phyloP scores from a whole-genome alignment of 352 stramenopile genomes.

The Pythium volutum region DNA sequence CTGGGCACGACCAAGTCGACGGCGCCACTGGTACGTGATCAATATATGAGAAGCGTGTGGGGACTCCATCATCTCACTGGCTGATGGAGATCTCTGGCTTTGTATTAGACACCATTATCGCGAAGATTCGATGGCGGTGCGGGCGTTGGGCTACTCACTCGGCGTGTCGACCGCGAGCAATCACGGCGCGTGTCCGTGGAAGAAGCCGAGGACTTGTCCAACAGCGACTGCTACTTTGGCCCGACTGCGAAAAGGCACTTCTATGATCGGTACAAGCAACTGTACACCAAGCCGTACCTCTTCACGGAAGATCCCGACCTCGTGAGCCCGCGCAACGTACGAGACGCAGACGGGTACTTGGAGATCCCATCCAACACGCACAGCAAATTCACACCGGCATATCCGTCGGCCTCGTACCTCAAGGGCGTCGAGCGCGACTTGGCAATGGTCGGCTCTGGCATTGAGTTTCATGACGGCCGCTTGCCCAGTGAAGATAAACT shows the following conservation, averaged over 20 bases:
- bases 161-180: slow-evolving; percentile 11
- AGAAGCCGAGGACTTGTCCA: slow-evolving; percentile 36
- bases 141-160: neutral
- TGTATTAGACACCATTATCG: slow-evolving; percentile 9
- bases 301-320: slow-evolving; percentile 38
- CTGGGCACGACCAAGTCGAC: slow-evolving; percentile 4
- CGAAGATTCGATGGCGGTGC: neutral
- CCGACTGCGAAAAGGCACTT: slow-evolving; percentile 49
- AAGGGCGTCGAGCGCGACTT: slow-evolving; percentile 34
- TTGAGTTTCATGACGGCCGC: slow-evolving; percentile 17
- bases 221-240: slow-evolving; percentile 64
- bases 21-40: slow-evolving; percentile 16
- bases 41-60: neutral
- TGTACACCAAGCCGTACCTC: slow-evolving; percentile 64
- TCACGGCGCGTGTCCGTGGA: slow-evolving; percentile 34
- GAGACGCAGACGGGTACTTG: slow-evolving; percentile 20
- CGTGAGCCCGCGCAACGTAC: slow-evolving; percentile 8
- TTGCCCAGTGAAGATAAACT: slow-evolving; percentile 45
- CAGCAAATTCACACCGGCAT: slow-evolving; percentile 37
- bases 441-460: slow-evolving; percentile 16
- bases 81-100: neutral
- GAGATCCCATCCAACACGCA: slow-evolving; percentile 10
- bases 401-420: slow-evolving; percentile 42
- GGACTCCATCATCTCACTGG: neutral
- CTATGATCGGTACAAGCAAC: slow-evolving; percentile 56